Evolutionary conservation across 2,329 filamentous ascomycete genomes (phyloP).

Genomic region (Pseudogymnoascus sp.): DNA sequence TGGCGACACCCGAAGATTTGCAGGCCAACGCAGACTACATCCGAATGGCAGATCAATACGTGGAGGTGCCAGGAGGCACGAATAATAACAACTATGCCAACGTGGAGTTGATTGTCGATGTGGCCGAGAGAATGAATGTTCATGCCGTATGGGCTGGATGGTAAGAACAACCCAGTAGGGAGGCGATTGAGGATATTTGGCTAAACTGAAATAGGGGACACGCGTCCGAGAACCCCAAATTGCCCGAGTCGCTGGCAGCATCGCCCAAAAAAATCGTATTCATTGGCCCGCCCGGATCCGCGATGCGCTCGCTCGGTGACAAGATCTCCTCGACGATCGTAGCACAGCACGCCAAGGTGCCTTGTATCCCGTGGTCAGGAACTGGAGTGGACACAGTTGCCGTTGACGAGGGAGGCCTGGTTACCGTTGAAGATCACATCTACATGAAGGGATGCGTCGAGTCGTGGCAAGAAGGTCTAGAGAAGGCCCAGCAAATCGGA

Average conservation of each 20-base stretch:
- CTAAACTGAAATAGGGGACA: constrained; percentile 59
- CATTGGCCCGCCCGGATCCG: constrained; percentile 93
- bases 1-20: constrained; percentile 97
- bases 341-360: constrained; percentile 89
- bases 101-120: constrained; percentile 96
- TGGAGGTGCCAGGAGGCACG: constrained; percentile 95
- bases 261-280: constrained; percentile 99
- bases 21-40: constrained; percentile 98
- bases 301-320: constrained; percentile 98
- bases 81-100: constrained; percentile 99
- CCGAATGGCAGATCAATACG: constrained; percentile 98
- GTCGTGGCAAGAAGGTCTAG: constrained; percentile 81
- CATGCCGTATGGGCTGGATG: constrained; percentile 99
- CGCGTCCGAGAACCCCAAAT: constrained; percentile 95
- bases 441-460: constrained; percentile 88
- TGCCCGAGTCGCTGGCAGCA: constrained; percentile 90
- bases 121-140: constrained; percentile 96
- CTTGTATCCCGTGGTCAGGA: constrained; percentile 99
- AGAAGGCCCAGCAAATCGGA: constrained; percentile 80
- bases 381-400: constrained; percentile 76
- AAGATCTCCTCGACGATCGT: constrained; percentile 99
- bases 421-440: constrained; percentile 77
- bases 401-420: constrained; percentile 74
- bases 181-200: background rate
- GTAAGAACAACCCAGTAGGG: constrained; percentile 41